Base-by-base conservation (phyloP, 2,329 filamentous ascomycete genomes). In the Aspergillus felis region DNA sequence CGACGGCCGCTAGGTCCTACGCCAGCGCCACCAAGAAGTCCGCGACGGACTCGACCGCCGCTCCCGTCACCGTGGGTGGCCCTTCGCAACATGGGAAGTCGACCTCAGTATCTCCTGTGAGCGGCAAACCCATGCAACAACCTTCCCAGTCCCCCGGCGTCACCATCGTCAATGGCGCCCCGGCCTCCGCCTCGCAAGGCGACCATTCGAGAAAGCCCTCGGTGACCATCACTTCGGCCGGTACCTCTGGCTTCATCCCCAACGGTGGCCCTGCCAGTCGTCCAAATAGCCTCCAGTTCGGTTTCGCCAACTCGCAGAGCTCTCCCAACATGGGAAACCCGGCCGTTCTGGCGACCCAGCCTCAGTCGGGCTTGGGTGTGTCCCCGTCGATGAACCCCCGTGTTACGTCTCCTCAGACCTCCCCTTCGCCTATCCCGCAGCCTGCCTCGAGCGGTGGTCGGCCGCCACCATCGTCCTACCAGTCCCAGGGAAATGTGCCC, bases 381-480 rank as follows among this genome's bases (percentile, higher is more conserved):
- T 86, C 70, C 75, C 82, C 74, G 68, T 82, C 79, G 71, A 80
- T 76, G 57, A 87, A 90, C 70, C 88, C 89, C 61, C 86, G 90
- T 67, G 84, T 93, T 53, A 87, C 87, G 50, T 96, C 92, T 49
- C 94, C 94, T 5, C 87, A 90, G 51, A 88, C 89, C 65, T 97
- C 93, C 49, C 94, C 94, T 3, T 93, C 91, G 46, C 94, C 94
- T 4, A 97, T 97, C 66, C 93, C 94, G 32, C 90, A 93, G 75
- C 91, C 92, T 53, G 85, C 88, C 55, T 87, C 88, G 35, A 94
- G 92, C 69, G 91, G 92, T 66, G 91, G 87, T 55, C 81, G 91
- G 68, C 92, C 92, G 66, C 92, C 92, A 66, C 91, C 92, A 48
- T 88, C 91, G 35, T 84, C 84, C 62, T 83, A 91, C 63, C 82